A percentile compares a stretch with the other conserved stretches of the same genome.
Conservation (phyloP, 768 basidiomycete genomes). For the Cantharellus cinnabarinus region DNA sequence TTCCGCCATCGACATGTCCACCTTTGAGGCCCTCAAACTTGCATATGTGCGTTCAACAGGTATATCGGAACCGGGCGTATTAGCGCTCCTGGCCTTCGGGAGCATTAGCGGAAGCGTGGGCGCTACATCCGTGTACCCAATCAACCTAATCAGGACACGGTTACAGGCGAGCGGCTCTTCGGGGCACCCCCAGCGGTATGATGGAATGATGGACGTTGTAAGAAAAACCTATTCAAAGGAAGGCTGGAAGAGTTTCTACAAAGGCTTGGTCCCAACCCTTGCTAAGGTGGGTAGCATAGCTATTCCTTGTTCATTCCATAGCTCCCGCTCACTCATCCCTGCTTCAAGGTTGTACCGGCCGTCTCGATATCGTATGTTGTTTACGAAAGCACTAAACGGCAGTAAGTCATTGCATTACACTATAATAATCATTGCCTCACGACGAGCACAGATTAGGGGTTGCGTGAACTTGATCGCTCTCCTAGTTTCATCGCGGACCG, state of each 20-base stretch:
- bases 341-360: conserved; percentile 65
- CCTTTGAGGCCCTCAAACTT: conserved; percentile 88
- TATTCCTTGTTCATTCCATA: background rate
- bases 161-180: conserved; percentile 91
- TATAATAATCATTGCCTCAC: too few species aligned
- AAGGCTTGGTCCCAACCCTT: conserved; percentile 76
- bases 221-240: conserved; percentile 61
- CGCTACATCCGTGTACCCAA: conserved; percentile 57
- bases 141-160: conserved; percentile 82
- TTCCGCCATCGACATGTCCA: conserved; percentile 86
- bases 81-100: conserved; percentile 76
- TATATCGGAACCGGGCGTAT: conserved; percentile 72
- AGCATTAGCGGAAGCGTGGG: conserved; percentile 87
- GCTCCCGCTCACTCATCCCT: conserved; percentile 3
- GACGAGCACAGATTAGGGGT: too few species aligned
- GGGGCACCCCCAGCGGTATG: conserved; percentile 82
- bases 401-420: conserved; percentile 15
- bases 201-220: conserved; percentile 71
- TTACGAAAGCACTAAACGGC: conserved; percentile 70
- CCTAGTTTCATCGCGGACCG: too few species aligned
- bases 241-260: conserved; percentile 89
- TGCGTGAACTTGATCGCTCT: too few species aligned
- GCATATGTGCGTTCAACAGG: conserved; percentile 74
- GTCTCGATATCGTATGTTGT: conserved; percentile 96
- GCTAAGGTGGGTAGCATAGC: conserved; percentile 43